Base-by-base conservation (phyloP, 2,329 filamentous ascomycete genomes). In the Pleurostoma richardsiae region DNA sequence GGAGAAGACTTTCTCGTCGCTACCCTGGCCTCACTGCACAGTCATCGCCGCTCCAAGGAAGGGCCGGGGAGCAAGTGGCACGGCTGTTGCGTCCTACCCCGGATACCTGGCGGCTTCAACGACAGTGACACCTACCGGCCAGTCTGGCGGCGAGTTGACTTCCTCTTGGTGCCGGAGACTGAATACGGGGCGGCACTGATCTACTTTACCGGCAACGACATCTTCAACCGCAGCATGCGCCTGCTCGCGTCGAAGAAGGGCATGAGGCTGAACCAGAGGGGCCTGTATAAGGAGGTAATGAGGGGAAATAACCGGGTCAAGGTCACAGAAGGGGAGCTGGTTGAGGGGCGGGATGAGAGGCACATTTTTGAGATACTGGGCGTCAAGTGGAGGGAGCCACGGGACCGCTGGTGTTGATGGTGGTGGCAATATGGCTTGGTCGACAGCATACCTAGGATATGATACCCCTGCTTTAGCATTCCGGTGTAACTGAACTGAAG, bases 131-230 rank as follows among this genome's bases (percentile, higher is more conserved):
- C n/a, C n/a, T 63, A 67, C 43, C 60, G 59, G 4, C 70, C 71
- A 0, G 62, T 79, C 1, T 96, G 90, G 90, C 78, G 90, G 6
- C 80, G 90, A 2, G 85, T 96, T 50, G 91, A 96, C 60, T 78
- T 96, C 26, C 71, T 96, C 2, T 77, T 95, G 4, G 91, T 96
- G 1, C 90, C 91, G 0, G 83, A 83, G 54, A 72, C 79, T 2
- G 85, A 96, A 64, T 75, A 90, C 43, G 92, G 92, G 1, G 91
- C 88, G 0, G 90, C 91, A 0, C 63, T 96, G 51, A 78, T 96
- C n/a, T 96, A 96, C 61, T 97, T 96, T 59, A 96, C 92, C 0
- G 92, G 92, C 1, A 94, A 96, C 55, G 91, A 96, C 61, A 86
- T 96, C 31, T 96, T 96, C 70, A 96, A 96, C 63, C 76, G 91